phyloP scores from a whole-genome alignment of 495 filamentous ascomycete genomes.

The Podospora bellae-mahoneyi region DNA sequence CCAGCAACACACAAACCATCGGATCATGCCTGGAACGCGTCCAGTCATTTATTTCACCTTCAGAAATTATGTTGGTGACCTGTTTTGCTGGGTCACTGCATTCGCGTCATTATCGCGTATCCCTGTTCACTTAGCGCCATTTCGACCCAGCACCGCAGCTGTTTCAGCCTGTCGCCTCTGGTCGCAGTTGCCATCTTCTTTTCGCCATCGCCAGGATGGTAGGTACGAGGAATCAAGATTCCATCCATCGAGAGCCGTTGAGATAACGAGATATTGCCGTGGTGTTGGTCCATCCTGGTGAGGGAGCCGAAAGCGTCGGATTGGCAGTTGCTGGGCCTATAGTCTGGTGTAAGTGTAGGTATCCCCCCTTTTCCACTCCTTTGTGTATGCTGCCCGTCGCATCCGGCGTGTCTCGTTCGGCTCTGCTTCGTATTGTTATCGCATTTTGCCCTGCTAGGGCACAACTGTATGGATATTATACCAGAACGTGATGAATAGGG shows the following conservation, averaged over 20 bases:
- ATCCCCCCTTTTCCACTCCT: constrained; percentile 9
- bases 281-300: constrained; percentile 6
- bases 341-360: background rate
- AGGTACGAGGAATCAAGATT: background rate
- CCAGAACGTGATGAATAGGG: background rate
- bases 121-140: constrained; percentile 15
- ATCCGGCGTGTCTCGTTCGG: constrained; percentile 1
- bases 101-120: constrained; percentile 35
- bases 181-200: background rate
- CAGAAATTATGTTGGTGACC: background rate
- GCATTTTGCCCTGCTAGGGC: too few species aligned
- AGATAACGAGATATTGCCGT: too few species aligned
- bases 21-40: background rate
- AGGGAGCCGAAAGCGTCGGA: background rate
- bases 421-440: background rate
- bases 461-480: too few species aligned
- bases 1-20: background rate
- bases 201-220: background rate
- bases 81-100: background rate
- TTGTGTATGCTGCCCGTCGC: constrained; percentile 14
- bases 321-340: constrained; percentile 8
- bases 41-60: too few species aligned
- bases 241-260: background rate
- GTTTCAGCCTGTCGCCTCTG: constrained; percentile 14
- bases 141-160: constrained; percentile 18